These are phyloP conservation scores for Skeletonema costatum DNA, from an alignment of 108 stramenopile genomes.

Conservation along the genomic window DNA sequence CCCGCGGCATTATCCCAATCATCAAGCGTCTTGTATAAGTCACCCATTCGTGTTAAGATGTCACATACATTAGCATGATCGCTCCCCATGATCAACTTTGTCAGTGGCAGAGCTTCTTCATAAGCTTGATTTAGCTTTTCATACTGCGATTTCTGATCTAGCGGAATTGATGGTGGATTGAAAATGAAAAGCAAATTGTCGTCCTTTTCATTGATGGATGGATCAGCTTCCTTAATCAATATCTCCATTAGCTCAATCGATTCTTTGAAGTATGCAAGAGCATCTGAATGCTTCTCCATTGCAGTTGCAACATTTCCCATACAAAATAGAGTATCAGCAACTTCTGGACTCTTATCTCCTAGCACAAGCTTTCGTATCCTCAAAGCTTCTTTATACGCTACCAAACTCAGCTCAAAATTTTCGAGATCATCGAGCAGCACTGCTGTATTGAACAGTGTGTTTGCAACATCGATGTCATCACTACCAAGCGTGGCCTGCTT, in stretches of 20 bases:
- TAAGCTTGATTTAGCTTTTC: constrained; percentile 47
- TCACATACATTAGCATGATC: constrained; percentile 35
- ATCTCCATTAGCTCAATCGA: constrained; percentile 30
- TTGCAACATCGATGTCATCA: constrained; percentile 53
- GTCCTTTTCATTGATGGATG: constrained; percentile 12
- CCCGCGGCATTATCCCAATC: constrained; percentile 61
- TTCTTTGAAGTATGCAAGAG: constrained; percentile 47
- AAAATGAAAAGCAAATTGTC: constrained; percentile 40
- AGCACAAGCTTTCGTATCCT: constrained; percentile 38
- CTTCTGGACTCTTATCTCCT: constrained; percentile 41
- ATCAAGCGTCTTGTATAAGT: constrained; percentile 44
- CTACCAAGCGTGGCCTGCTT: constrained; percentile 43
- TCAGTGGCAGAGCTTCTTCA: constrained; percentile 53
- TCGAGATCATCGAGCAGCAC: constrained; percentile 54
- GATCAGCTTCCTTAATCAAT: constrained; percentile 32
- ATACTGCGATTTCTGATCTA: constrained; percentile 22
- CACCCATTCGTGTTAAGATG: constrained; percentile 50
- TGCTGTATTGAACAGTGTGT: constrained; percentile 55
- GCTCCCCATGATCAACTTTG: constrained; percentile 43
- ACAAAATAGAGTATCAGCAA: constrained; percentile 56
- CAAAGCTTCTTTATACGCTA: constrained; percentile 51
- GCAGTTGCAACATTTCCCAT: constrained; percentile 52
- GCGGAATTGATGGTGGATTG: constrained; percentile 16
- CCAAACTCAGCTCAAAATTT: constrained; percentile 52
- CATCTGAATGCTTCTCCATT: constrained; percentile 44